Base-by-base conservation (phyloP, 345 rosid genomes). In the Linum tenue region DNA sequence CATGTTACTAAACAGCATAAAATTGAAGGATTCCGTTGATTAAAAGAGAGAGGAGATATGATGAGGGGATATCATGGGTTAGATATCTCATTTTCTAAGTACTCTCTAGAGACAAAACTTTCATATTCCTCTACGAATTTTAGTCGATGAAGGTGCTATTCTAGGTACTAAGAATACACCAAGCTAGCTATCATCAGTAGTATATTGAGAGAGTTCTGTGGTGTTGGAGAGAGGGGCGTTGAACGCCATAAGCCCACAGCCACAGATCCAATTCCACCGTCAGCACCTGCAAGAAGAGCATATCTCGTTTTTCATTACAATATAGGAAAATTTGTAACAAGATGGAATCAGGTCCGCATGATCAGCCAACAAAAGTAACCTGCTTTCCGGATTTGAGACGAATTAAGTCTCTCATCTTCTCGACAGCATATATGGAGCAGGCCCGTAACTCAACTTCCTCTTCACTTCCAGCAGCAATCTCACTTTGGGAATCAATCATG, bases 361-460 rank as follows among this genome's bases (percentile, higher is more conserved):
- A 41, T 41, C 6, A 41, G 5, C 2, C 57, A 4, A 55, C 37
- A 35, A 57, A 37, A 62, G 1, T 7, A 61, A 88, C 96, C 92
- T 83, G 86, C 68, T 76, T 86, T 76, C 88, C 88, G 56, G 73
- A 78, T 74, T 84, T 89, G 35, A 4, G 74, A 38, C 62, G 62
- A 51, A 89, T 66, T 69, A 86, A 51, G 73, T 86, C 96, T 80
- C 81, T 75, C 77, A 86, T 83, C 76, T 84, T 86, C 79, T 89
- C 96, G 67, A 86, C 96, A 40, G 96, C 96, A 80, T 83, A 78
- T 65, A 89, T 69, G 40, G 96, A 80, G 74, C 92, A 89, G 58
- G 96, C 96, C 60, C 92, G 83, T 56, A 86, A 75, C 79, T 89
- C 96, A 63, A 89, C 77, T 77, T 89, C 96, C 82, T 89, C 92